These are phyloP conservation scores for Aspergillus neoniger DNA, from an alignment of 2,329 filamentous ascomycete genomes.

Conservation along the genomic window DNA sequence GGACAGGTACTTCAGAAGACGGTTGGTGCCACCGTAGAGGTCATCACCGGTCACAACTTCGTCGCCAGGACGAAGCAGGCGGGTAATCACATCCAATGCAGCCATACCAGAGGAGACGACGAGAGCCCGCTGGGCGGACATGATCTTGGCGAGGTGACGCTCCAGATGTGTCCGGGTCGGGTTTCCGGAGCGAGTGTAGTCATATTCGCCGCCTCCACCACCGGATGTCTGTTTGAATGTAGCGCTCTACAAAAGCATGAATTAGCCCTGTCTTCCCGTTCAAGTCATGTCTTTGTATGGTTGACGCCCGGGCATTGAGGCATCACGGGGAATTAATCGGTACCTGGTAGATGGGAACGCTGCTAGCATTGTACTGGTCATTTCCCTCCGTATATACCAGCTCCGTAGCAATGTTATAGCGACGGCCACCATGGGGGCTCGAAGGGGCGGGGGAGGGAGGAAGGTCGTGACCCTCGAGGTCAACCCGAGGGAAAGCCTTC, in stretches of 20 bases:
- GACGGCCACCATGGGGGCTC: slow-evolving; percentile 79
- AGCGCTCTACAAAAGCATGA: slow-evolving; percentile 61
- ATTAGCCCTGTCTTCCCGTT: background rate
- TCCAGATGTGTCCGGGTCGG: slow-evolving; percentile 95
- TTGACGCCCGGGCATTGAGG: background rate
- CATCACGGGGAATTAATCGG: slow-evolving; percentile 11
- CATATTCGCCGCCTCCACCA: slow-evolving; percentile 82
- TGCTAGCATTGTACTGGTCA: slow-evolving; percentile 96
- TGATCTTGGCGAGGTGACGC: slow-evolving; percentile 96
- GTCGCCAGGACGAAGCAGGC: slow-evolving; percentile 85
- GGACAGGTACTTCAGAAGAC: slow-evolving; percentile 87
- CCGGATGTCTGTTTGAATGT: slow-evolving; percentile 94
- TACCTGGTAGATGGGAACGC: slow-evolving; percentile 92
- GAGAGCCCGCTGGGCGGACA: slow-evolving; percentile 88
- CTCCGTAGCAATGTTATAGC: slow-evolving; percentile 93
- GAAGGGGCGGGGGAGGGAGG: slow-evolving; percentile 93
- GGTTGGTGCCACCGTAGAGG: slow-evolving; percentile 92
- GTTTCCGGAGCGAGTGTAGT: slow-evolving; percentile 97
- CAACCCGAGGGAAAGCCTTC: slow-evolving; percentile 63
- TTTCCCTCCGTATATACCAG: slow-evolving; percentile 93
- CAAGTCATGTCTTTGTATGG: background rate
- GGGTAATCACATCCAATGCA: slow-evolving; percentile 91
- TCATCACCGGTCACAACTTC: slow-evolving; percentile 98
- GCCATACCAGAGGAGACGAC: slow-evolving; percentile 98
- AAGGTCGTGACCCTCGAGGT: slow-evolving; percentile 79